Conservation (phyloP, 2,329 filamentous ascomycete genomes). For the Penicillium sp. region DNA sequence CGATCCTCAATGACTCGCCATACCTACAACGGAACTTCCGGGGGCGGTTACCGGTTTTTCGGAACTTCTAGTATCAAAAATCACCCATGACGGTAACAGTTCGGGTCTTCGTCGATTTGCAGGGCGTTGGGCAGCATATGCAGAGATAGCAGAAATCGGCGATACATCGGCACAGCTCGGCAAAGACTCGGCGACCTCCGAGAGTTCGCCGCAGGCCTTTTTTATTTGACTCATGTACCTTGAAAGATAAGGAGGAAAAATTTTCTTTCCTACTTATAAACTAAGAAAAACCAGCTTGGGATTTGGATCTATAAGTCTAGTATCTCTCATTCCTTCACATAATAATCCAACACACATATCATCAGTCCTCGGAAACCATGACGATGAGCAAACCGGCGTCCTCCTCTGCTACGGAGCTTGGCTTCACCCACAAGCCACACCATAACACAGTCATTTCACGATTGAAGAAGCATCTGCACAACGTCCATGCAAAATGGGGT, state of each 20-base stretch:
- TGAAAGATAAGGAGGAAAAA: background rate
- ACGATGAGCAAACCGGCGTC: background rate
- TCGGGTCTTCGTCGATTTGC: background rate
- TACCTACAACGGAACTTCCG: background rate
- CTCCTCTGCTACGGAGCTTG: background rate
- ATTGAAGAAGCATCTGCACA: conserved; percentile 11
- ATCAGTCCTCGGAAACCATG: background rate
- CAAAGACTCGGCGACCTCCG: background rate
- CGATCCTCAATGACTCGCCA: background rate
- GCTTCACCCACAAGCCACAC: background rate
- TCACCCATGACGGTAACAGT: background rate
- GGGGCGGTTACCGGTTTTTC: background rate
- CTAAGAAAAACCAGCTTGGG: background rate
- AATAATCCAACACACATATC: background rate
- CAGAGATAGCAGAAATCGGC: background rate
- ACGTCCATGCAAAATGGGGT: conserved; percentile 17
- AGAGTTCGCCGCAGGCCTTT: background rate
- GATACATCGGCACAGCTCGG: background rate
- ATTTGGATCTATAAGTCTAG: too few relatives aligned
- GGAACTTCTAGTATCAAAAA: background rate
- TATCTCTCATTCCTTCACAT: too few relatives aligned
- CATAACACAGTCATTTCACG: background rate
- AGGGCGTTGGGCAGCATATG: background rate
- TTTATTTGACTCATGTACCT: background rate
- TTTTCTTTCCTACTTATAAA: background rate